These are phyloP conservation scores for Colletotrichum kahawae DNA, from an alignment of 2,329 filamentous ascomycete genomes.

Conservation along the genomic window DNA sequence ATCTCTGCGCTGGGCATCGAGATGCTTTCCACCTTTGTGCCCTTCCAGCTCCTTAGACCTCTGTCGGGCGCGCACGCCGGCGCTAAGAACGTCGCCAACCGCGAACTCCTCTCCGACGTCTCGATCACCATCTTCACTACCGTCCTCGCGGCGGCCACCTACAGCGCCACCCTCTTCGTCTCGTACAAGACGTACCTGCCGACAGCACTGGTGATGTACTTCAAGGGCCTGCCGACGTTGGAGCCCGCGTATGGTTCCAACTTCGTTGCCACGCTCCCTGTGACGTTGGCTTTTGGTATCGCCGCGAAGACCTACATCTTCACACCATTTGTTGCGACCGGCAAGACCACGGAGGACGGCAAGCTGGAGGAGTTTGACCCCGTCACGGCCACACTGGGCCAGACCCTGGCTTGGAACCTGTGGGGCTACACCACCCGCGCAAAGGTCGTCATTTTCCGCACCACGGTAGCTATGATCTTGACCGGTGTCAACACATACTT, in stretches of 20 bases:
- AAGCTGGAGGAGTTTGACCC: slow-evolving; percentile 64
- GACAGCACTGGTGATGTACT: slow-evolving; percentile 74
- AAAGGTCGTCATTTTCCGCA: slow-evolving; percentile 69
- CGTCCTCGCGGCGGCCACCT: slow-evolving; percentile 73
- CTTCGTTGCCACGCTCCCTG: slow-evolving; percentile 65
- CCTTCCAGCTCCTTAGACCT: slow-evolving; percentile 77
- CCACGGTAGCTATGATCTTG: slow-evolving; percentile 61
- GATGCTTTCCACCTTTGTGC: slow-evolving; percentile 69
- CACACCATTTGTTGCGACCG: slow-evolving; percentile 64
- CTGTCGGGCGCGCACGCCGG: slow-evolving; percentile 68
- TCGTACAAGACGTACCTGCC: slow-evolving; percentile 76
- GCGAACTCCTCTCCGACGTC: slow-evolving; percentile 68
- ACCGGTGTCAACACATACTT: slow-evolving; percentile 66
- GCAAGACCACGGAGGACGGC: slow-evolving; percentile 52
- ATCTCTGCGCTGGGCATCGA: slow-evolving; percentile 70
- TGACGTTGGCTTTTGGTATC: slow-evolving; percentile 64
- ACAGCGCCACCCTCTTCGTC: slow-evolving; percentile 73
- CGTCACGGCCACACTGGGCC: slow-evolving; percentile 65
- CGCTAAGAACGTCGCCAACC: slow-evolving; percentile 56
- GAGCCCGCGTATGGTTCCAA: slow-evolving; percentile 69
- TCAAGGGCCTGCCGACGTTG: slow-evolving; percentile 73
- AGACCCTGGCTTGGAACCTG: slow-evolving; percentile 76
- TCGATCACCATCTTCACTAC: slow-evolving; percentile 68
- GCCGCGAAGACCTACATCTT: slow-evolving; percentile 82
- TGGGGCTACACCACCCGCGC: slow-evolving; percentile 71